These are phyloP conservation scores for Monosporozyma solicola DNA, from an alignment of 805 yeast genomes.

Conservation along the genomic window DNA sequence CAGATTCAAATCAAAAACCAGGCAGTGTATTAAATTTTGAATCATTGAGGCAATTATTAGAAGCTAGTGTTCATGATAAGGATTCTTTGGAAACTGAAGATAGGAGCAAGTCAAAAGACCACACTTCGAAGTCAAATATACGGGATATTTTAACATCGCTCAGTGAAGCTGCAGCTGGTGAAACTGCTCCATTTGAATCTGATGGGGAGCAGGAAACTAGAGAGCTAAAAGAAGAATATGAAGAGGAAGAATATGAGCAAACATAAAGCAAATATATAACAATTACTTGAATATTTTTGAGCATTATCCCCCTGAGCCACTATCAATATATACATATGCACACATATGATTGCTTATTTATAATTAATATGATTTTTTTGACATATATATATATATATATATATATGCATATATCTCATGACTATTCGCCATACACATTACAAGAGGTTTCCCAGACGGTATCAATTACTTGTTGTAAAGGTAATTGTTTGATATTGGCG, in stretches of 20 bases:
- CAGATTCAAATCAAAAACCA: background rate
- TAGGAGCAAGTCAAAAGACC: background rate
- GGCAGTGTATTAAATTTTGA: conserved; percentile 6
- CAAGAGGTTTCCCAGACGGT: conserved; percentile 45
- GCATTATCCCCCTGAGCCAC: no score
- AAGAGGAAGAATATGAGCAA: background rate
- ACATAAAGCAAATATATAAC: background rate
- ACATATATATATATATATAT: background rate
- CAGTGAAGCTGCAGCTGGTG: conserved; percentile 32
- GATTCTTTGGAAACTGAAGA: conserved; percentile 32
- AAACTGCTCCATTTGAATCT: conserved; percentile 12
- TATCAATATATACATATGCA: background rate
- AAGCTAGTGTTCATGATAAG: conserved; percentile 18
- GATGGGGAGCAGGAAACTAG: conserved; percentile 11
- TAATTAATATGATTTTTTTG: background rate
- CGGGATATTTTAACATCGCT: conserved; percentile 50
- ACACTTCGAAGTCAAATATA: conserved; percentile 44
- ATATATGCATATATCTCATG: background rate
- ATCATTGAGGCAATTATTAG: conserved; percentile 12
- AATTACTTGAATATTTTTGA: no score
- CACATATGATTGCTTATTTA: background rate
- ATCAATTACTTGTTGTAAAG: conserved; percentile 38
- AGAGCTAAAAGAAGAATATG: background rate
- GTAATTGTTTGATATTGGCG: conserved; percentile 39
- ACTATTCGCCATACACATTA: conserved; percentile 30